Base-by-base conservation (phyloP, 2,329 filamentous ascomycete genomes). In the Alternaria solani region DNA sequence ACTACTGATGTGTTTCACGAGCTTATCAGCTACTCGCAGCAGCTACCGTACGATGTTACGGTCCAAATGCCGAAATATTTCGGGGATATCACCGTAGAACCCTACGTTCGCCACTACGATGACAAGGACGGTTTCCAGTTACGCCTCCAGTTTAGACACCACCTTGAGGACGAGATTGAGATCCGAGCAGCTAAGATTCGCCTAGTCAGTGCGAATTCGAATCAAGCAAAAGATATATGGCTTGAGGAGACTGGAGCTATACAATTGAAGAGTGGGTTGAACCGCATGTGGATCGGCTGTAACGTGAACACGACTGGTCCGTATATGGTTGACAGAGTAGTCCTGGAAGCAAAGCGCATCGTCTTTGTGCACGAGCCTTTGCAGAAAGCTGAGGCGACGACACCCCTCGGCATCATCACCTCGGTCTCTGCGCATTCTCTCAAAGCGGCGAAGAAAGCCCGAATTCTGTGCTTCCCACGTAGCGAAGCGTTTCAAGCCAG, bases 31-130 rank as follows among this genome's bases (percentile, higher is more conserved):
- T 81, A 81, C 12, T 86, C 86, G 1, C 75, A 77, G 34, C 74
- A 79, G 63, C 75, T 89, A 5, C 80, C 86, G 11, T 83, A 87
- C 41, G 89, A 93, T 63, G 82, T 92, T 47, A 85, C 85, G 5
- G 86, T 92, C 16, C 87, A 90, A 0, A 81, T 97, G 67, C 83
- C 85, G 0, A 88, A 88, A 53, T 93, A 96, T 70, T 96, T 97
- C 70, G 86, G 85, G 7, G 84, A 88, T 20, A 80, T 95, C 4
- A 81, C 87, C 42, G 81, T 97, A 1, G 86, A 90, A 20, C 89
- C 87, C 0, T 85, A 88, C 16, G 88, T 94, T 3, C 80, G 83
- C 25, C 94, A 96, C 70, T 86, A 89, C 51, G 84, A 89, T 1
- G 84, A 88, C 20, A 87, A 85, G 64, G 94, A 98, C 75, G 89